These are phyloP conservation scores for Fragosphaeria purpurea DNA, from an alignment of 2,329 filamentous ascomycete genomes.

Conservation along the genomic window DNA sequence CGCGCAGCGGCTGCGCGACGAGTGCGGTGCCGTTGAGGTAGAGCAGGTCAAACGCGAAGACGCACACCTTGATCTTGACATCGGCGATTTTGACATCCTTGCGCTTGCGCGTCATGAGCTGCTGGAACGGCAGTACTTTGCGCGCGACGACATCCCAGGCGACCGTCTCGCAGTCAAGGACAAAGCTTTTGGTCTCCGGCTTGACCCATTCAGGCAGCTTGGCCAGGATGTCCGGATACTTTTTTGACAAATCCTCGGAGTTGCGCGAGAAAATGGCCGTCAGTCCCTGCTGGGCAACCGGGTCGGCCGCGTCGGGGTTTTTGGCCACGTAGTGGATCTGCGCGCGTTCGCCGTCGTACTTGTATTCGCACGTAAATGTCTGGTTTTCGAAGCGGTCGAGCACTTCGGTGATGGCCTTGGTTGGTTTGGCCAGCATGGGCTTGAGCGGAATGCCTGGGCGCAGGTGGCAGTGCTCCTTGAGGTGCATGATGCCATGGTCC, in stretches of 20 bases:
- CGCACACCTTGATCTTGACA: conserved; percentile 92
- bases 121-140: conserved; percentile 93
- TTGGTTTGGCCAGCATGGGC: conserved; percentile 97
- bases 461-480: conserved; percentile 79
- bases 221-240: conserved; percentile 89
- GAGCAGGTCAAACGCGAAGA: conserved; percentile 91
- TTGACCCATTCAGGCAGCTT: conserved; percentile 89
- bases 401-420: conserved; percentile 95
- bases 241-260: conserved; percentile 92
- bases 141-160: conserved; percentile 93
- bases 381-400: conserved; percentile 93
- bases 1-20: conserved; percentile 76
- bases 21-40: conserved; percentile 87
- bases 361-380: conserved; percentile 96
- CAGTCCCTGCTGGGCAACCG: conserved; percentile 41
- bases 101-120: conserved; percentile 94
- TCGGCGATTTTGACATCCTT: conserved; percentile 96
- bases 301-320: conserved; percentile 49
- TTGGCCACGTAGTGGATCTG: conserved; percentile 96
- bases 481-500: conserved; percentile 71
- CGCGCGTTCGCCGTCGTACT: conserved; percentile 96
- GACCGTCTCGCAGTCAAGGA: conserved; percentile 96
- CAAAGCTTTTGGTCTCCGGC: conserved; percentile 81
- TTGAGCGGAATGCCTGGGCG: conserved; percentile 91
- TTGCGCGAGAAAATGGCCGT: conserved; percentile 95